Evolutionary conservation across 2,329 filamentous ascomycete species (phyloP).

Genomic region (Salinomyces thailandicus): DNA sequence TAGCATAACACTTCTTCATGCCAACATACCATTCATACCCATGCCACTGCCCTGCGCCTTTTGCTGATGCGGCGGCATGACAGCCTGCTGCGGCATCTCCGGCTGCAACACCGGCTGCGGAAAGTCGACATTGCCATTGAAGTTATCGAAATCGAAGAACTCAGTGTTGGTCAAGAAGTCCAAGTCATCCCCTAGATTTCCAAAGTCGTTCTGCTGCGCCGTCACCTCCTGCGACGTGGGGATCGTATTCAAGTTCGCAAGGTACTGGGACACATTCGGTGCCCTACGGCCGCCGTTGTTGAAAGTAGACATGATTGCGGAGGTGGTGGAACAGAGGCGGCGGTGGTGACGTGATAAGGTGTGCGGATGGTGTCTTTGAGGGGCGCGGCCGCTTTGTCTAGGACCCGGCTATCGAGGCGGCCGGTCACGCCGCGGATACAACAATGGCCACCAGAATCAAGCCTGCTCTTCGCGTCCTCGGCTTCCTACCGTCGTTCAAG

Average conservation of each 20-base stretch:
- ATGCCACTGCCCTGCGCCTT: slow-evolving; percentile 2
- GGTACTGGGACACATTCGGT: slow-evolving; percentile 81
- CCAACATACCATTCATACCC: slow-evolving; percentile 9
- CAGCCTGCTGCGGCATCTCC: slow-evolving; percentile 2
- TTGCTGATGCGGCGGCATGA: background rate
- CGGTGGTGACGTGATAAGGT: background rate
- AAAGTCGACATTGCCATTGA: slow-evolving; percentile 11
- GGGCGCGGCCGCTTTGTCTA: background rate
- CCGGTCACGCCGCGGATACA: background rate
- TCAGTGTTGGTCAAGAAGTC: slow-evolving; percentile 47
- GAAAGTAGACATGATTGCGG: slow-evolving; percentile 57
- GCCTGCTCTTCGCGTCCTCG: no score
- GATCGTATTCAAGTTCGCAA: slow-evolving; percentile 71
- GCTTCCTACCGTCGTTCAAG: no score
- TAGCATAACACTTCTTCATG: no score
- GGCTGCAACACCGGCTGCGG: slow-evolving; percentile 3
- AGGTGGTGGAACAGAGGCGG: background rate
- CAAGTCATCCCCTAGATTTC: slow-evolving; percentile 44
- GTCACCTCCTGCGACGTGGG: slow-evolving; percentile 52
- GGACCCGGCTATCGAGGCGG: background rate
- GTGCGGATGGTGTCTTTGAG: background rate
- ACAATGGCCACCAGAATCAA: background rate
- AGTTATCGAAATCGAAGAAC: slow-evolving; percentile 57
- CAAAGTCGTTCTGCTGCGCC: slow-evolving; percentile 43
- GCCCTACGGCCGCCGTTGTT: slow-evolving; percentile 64